A percentile compares a stretch with the other conserved stretches of the same genome.
Conservation (phyloP, 2,329 filamentous ascomycete genomes). For the Fusarium sp. region DNA sequence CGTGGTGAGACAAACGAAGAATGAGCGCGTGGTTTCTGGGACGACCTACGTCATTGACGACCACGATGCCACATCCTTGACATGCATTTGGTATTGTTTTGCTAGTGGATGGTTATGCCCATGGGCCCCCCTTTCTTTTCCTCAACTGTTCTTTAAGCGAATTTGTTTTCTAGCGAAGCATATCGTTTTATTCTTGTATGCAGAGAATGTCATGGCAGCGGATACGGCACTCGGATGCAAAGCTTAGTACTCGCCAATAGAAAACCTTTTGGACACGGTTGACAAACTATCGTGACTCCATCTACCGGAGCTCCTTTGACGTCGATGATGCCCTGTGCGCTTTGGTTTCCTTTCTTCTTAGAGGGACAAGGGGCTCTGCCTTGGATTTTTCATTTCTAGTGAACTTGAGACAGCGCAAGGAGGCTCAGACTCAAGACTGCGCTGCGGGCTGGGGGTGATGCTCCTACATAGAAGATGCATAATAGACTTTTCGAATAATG, state of each 20-base stretch:
- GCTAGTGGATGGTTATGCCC: conserved; percentile 9
- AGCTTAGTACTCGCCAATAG: background rate
- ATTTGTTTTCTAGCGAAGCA: conserved; percentile 7
- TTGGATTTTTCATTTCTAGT: conserved; percentile 36
- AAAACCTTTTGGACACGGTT: conserved; percentile 4
- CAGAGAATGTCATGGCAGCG: background rate
- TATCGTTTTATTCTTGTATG: conserved; percentile 9
- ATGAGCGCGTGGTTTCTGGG: conserved; percentile 48
- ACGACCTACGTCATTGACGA: conserved; percentile 49
- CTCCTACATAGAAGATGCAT: background rate
- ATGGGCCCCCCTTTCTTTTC: conserved; percentile 2
- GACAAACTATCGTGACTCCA: conserved; percentile 6
- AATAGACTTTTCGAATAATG: conserved; percentile 11
- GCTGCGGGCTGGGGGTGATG: conserved; percentile 20
- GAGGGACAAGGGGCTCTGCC: conserved; percentile 36
- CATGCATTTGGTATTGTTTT: conserved; percentile 21
- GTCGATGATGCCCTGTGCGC: conserved; percentile 10
- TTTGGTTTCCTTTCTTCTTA: conserved; percentile 1
- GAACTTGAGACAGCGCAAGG: conserved; percentile 10
- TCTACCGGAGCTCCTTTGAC: conserved; percentile 20
- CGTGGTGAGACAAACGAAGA: conserved; percentile 47
- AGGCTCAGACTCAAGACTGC: conserved; percentile 31
- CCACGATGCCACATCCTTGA: conserved; percentile 28
- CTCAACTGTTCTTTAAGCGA: conserved; percentile 17
- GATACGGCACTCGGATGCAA: conserved; percentile 7